Evolutionary conservation across 108 stramenopile genomes (phyloP).

Genomic region (Nitzschia sp.): DNA sequence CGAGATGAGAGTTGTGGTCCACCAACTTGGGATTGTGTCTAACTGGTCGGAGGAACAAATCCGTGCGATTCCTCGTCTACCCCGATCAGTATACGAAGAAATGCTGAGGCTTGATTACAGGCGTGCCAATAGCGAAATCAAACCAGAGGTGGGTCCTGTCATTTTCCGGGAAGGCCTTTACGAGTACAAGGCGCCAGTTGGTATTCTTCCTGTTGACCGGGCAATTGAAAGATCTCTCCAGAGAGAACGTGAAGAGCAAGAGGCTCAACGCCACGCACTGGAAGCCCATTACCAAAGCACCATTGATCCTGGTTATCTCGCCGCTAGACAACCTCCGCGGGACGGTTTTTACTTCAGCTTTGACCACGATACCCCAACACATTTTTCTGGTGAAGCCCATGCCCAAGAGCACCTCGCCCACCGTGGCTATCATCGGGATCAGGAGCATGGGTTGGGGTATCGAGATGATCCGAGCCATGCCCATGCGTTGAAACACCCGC

Average conservation of each 20-base stretch:
- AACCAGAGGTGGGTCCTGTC: conserved; percentile 22
- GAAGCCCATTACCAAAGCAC: not conserved
- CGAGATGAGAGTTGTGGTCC: not conserved
- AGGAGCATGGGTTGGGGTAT: too few species aligned
- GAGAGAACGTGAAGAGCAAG: not conserved
- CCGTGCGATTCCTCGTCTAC: conserved; percentile 6
- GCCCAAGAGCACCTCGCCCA: too few species aligned
- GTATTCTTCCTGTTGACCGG: conserved; percentile 26
- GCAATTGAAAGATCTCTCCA: conserved; percentile 10
- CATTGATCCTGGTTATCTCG: too few species aligned
- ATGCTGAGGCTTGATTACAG: conserved; percentile 19
- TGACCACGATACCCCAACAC: too few species aligned
- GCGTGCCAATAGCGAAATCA: not conserved
- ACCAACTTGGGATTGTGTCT: not conserved
- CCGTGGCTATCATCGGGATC: too few species aligned
- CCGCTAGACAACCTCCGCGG: too few species aligned
- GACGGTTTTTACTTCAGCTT: too few species aligned
- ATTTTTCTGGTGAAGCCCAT: too few species aligned
- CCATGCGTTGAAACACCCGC: too few species aligned
- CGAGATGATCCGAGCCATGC: too few species aligned
- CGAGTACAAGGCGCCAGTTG: conserved; percentile 14
- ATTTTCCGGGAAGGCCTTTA: conserved; percentile 14
- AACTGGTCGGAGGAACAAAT: conserved; percentile 1
- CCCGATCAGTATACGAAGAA: not conserved
- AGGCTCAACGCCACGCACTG: not conserved